Percentiles rank a stretch among this genome's conserved stretches.
Conservation (phyloP, 345 rosid species). For the Linum tenue region DNA sequence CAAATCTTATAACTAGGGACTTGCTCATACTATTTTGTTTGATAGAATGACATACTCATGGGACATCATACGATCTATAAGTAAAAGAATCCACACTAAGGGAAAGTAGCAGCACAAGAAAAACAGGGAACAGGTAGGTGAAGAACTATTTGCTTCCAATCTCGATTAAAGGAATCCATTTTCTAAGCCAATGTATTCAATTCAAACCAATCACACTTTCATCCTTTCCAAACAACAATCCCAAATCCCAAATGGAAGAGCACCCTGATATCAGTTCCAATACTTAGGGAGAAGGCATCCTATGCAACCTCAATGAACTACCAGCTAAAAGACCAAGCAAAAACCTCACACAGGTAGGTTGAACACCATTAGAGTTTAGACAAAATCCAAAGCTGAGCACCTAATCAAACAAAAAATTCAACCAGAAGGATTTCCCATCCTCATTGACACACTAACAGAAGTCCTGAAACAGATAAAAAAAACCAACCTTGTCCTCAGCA, state of each 20-base stretch:
- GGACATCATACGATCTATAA: not conserved
- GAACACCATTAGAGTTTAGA: not conserved
- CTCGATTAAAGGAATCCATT: too few relatives aligned
- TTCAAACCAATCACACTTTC: not conserved
- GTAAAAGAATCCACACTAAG: too few relatives aligned
- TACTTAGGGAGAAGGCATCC: too few relatives aligned
- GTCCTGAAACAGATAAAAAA: not conserved
- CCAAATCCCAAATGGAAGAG: too few relatives aligned
- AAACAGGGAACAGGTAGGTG: not conserved
- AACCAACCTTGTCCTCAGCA: constrained; percentile 68
- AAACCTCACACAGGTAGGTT: too few relatives aligned
- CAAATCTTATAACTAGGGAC: not conserved
- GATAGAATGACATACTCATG: not conserved
- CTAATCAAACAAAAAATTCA: too few relatives aligned
- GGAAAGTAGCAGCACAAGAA: not conserved
- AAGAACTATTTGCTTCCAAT: too few relatives aligned
- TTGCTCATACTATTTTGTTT: not conserved
- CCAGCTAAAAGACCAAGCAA: not conserved
- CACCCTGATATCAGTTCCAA: too few relatives aligned
- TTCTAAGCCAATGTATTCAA: not conserved
- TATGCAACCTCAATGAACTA: not conserved
- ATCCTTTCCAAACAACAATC: not conserved
- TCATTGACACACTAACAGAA: not conserved
- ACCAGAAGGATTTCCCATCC: not conserved
- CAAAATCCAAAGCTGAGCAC: too few relatives aligned